Base-by-base conservation (phyloP, 2,329 filamentous ascomycete genomes). In the Hyphodiscus sp. region DNA sequence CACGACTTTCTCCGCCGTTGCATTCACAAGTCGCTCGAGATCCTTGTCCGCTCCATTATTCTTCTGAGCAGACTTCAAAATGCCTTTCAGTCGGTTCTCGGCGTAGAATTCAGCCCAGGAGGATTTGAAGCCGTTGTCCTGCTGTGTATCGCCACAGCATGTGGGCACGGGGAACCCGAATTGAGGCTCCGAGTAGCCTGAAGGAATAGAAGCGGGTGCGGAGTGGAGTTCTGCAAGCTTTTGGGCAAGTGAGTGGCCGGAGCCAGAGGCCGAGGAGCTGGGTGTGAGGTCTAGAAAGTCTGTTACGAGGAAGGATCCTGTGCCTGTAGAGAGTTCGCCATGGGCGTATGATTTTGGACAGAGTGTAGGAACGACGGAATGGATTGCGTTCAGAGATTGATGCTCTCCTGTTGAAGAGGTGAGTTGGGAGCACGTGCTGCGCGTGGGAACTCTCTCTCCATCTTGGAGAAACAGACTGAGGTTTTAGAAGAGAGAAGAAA, bases 81-180 rank as follows among this genome's bases (percentile, higher is more conserved):
- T 85, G 47, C 76, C 77, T 11, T 84, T 75, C 48, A 96, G 71
- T 2, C 91, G 77, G 61, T 86, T 85, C 29, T 95, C 77, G 0
- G 86, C 87, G 67, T 89, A 96, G 65, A 97, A 96, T 0, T 89
- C 83, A 0, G 87, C 82, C 92, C 92, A 97, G 11, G 81, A 86
- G 6, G 75, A 71, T 47, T 76, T 79, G 73, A 80, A 95, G 0
- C 72, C 72, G 66, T 96, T 97, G 47, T 90, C 81, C 71, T 96
- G 92, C 42, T 79, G 79, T 8, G 89, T 94, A 45, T 89, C 81
- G 1, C 91, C 91, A 69, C 92, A 96, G 70, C 88, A 96, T 0
- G 91, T 96, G 0, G 86, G 74, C 0, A 86, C 85, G 0, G 88
- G 87, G 65, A 96, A 96, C 2, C 92, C 92, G 61, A 92, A 96